Evolutionary conservation across 306 rosid genomes (phyloP), one percentile per base, ranked within the genome.

Genomic region (Trichosanthes truncata): DNA sequence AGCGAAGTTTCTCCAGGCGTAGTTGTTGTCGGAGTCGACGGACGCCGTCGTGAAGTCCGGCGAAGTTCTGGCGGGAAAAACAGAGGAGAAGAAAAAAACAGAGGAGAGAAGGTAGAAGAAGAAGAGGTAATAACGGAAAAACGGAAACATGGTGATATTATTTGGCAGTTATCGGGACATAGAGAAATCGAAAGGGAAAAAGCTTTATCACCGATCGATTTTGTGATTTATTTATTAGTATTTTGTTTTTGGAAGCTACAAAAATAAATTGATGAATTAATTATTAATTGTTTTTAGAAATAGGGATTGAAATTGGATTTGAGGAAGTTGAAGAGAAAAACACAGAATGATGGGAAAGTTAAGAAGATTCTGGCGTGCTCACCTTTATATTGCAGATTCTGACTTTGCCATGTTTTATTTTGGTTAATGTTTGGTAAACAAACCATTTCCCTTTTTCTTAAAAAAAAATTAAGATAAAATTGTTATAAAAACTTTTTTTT

Each of bases 1-100:
- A 0, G 88, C 77, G 84, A 94, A 92, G n/a, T 82, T 84, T 48
- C 86, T 92, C 98, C 97, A 92, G 79, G 86, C 85, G 87, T 89
- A 85, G 85, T 82, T 82, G 86, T 80, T 78, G 33, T 84, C 67
- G 52, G 23, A 17, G 55, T 15, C 17, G 40, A 89, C 89, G 0
- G 93, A 82, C 81, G 80, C 83, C 59, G 59, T 9, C 29, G 46
- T 17, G 17, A 82, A 21, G 69, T 71, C 89, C 5, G 92, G 86
- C 38, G 81, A n/a, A 78, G 81, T 86, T 82, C 86, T 87, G 84
- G 94, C 88, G 86, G 94, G 82, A 87, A 86, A 84, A 85, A 89
- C 89, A 35, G 92, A 89, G 85, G 79, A 87, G 80, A 36, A 88
- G 83, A 89, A 85, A 41, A 73, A 82, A 78, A 87, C 77, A 80